Conservation (phyloP, 2,329 filamentous ascomycete species). For the Aspergillus calidoustus region DNA sequence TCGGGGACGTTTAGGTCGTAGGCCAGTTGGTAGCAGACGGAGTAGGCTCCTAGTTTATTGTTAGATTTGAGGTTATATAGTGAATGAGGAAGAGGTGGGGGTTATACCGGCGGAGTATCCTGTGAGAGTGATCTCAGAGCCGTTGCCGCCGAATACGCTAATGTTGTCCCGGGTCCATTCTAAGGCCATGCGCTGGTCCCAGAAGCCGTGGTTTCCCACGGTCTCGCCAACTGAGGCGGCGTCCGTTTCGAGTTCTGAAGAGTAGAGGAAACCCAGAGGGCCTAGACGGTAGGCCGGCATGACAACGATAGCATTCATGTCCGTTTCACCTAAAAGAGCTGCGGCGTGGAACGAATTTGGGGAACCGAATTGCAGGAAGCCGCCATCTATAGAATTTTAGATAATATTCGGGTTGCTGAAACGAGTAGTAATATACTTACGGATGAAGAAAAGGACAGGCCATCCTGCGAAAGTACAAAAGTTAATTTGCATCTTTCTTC, state of each 20-base stretch:
- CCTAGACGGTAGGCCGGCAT: constrained; percentile 62
- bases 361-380: constrained; percentile 61
- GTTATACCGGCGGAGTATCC: constrained; percentile 60
- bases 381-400: constrained; percentile 45
- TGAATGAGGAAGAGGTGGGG: not conserved
- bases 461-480: constrained; percentile 45
- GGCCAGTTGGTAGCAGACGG: constrained; percentile 61
- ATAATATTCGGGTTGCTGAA: not conserved
- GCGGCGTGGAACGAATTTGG: constrained; percentile 54
- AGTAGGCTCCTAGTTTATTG: constrained; percentile 52
- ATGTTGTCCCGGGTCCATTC: constrained; percentile 61
- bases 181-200: constrained; percentile 60
- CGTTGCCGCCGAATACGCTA: constrained; percentile 56
- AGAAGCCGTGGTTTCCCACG: constrained; percentile 59
- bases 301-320: constrained; percentile 56
- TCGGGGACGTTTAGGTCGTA: constrained; percentile 58
- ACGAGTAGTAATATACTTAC: constrained; percentile 40
- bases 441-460: constrained; percentile 64
- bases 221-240: constrained; percentile 42
- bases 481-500: not conserved
- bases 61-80: constrained; percentile 7
- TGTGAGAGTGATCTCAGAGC: constrained; percentile 56
- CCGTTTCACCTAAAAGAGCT: constrained; percentile 55
- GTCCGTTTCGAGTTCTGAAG: constrained; percentile 52
- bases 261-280: constrained; percentile 60